Evolutionary conservation across 2,329 filamentous ascomycete species (phyloP), one percentile per base, ranked within the genome.

Genomic region (Ceratocystis cacaofunesta): DNA sequence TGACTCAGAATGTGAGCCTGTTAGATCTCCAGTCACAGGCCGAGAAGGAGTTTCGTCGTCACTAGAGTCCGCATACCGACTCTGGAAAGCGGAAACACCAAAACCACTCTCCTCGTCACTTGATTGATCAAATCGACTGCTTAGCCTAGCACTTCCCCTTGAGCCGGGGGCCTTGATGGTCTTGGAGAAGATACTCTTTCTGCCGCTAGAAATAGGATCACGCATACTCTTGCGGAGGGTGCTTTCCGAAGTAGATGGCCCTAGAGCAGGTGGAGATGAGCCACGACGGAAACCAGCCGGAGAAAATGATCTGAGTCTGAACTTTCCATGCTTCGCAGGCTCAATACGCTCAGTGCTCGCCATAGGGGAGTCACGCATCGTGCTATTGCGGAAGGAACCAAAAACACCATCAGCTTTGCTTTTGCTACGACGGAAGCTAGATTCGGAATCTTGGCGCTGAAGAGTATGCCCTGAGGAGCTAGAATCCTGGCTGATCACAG

Each of bases 291-390:
- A 64, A n/a, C 81, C 80, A 0, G 82, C 77, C 0, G 88, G 89
- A 1, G 88, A 92, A 50, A 88, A 70, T 0, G 88, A 88, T 36
- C 88, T 82, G 43, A 90, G 77, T 67, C 85, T 89, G 71, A 89
- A 86, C 28, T 82, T 80, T n/a, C 82, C 81, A n/a, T 83, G 78
- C 15, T 76, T 74, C 8, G 74, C 72, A 60, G 73, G 43, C 41
- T 43, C 62, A 30, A 19, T 30, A 8, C 43, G 28, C 44, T 66
- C 62, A 6, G 57, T 86, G 70, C 87, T 90, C 32, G 82, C 85
- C 69, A 85, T 84, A 0, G 86, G 88, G 19, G 50, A 44, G 10
- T 61, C 57, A 30, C 63, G 68, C 65, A 46, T 70, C 65, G 48
- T 69, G 68, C 6, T 70, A 66, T 10, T 64, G 55, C 6, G 62